Evolutionary conservation across 306 rosid species (phyloP).

Genomic region (Fragaria nilgerrensis): DNA sequence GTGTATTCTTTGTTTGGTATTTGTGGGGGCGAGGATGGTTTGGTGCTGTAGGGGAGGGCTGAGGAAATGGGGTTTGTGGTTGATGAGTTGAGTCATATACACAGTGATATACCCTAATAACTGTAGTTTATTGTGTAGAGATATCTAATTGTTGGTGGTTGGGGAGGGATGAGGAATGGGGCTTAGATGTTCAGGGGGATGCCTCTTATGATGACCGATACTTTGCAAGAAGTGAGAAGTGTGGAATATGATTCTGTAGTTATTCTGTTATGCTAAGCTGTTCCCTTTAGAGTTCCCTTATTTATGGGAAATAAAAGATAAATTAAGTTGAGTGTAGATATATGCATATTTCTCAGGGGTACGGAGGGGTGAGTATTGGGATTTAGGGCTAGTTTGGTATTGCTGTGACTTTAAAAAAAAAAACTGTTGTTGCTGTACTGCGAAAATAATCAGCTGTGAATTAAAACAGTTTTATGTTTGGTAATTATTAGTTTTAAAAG

Average conservation of each 20-base stretch:
- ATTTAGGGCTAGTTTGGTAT: neutral
- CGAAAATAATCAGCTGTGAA: no score
- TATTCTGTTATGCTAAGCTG: neutral
- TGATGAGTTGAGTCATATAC: no score
- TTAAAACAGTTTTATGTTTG: no score
- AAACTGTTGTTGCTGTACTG: no score
- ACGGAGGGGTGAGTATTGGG: neutral
- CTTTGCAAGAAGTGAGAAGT: neutral
- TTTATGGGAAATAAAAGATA: neutral
- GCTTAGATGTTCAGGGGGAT: neutral
- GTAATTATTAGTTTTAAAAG: no score
- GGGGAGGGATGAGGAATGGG: neutral
- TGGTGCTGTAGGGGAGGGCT: neutral
- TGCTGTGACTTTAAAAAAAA: no score
- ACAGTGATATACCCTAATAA: neutral
- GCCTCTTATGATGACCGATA: neutral
- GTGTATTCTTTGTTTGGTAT: neutral
- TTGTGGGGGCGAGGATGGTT: neutral
- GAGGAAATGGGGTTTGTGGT: neutral
- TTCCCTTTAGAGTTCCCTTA: neutral
- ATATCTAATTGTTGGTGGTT: neutral
- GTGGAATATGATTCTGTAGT: neutral
- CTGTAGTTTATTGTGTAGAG: neutral
- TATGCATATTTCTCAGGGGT: neutral
- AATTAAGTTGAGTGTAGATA: neutral